Evolutionary conservation across 139 green algal species (phyloP).

Genomic region (Chlorella sp.): DNA sequence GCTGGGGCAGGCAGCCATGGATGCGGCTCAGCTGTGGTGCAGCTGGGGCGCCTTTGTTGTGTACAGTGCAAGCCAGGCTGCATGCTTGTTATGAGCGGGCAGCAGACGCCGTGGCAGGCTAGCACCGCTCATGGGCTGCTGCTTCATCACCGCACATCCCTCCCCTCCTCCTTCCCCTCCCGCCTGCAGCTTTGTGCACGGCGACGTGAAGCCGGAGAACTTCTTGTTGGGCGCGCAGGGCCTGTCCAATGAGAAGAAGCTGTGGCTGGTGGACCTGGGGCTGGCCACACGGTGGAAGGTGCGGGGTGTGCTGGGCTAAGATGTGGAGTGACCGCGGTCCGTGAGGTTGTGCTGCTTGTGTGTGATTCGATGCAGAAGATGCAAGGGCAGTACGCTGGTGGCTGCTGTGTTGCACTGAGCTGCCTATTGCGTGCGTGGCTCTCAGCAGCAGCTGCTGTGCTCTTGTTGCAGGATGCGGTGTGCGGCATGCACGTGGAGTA

Average conservation of each 20-base stretch:
- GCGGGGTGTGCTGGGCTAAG: not conserved
- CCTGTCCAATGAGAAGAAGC: constrained; percentile 89
- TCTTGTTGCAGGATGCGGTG: constrained; percentile 72
- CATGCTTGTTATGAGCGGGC: too few relatives aligned
- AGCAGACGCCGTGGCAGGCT: too few relatives aligned
- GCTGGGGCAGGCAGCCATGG: not conserved
- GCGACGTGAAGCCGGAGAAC: constrained; percentile 99
- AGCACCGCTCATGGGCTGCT: too few relatives aligned
- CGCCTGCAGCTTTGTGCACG: constrained; percentile 92
- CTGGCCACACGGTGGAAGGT: constrained; percentile 67
- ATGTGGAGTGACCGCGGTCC: not conserved
- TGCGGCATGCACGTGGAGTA: constrained; percentile 97
- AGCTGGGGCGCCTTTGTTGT: too few relatives aligned
- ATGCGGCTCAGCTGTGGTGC: too few relatives aligned
- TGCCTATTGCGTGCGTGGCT: not conserved
- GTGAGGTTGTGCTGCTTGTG: not conserved
- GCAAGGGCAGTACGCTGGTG: not conserved
- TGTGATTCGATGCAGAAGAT: not conserved
- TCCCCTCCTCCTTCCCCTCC: not conserved
- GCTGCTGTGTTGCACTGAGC: not conserved
- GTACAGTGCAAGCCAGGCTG: too few relatives aligned
- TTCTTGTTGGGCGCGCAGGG: constrained; percentile 93
- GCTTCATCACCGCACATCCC: too few relatives aligned
- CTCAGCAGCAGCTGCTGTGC: too few relatives aligned
- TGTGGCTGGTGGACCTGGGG: constrained; percentile 97